These are phyloP conservation scores for Paraphoma chrysanthemicola DNA, from an alignment of 2,329 filamentous ascomycete species.

Conservation along the genomic window DNA sequence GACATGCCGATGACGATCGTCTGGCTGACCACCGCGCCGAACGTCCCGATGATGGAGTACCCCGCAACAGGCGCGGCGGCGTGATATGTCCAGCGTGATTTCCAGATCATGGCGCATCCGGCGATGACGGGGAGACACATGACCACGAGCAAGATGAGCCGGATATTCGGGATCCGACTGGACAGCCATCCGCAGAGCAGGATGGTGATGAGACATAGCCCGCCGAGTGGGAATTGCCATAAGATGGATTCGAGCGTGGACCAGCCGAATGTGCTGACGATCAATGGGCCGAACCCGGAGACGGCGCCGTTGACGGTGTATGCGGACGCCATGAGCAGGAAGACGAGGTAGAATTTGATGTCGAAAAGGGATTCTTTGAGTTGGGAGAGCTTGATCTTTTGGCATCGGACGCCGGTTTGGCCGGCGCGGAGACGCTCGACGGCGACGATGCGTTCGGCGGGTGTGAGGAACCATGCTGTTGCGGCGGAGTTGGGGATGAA, in stretches of 20 bases:
- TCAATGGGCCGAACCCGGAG: conserved; percentile 47
- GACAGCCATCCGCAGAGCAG: conserved; percentile 71
- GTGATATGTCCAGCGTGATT: conserved; percentile 66
- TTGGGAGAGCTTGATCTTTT: conserved; percentile 61
- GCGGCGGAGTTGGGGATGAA: conserved; percentile 70
- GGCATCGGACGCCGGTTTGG: conserved; percentile 60
- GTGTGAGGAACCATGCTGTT: conserved; percentile 71
- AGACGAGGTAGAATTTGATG: conserved; percentile 51
- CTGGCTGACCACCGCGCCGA: conserved; percentile 73
- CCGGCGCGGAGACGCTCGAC: conserved; percentile 55
- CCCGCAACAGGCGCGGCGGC: conserved; percentile 72
- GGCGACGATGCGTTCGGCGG: conserved; percentile 66
- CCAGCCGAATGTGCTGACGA: conserved; percentile 53
- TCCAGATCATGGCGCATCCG: conserved; percentile 79
- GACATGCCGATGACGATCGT: conserved; percentile 65
- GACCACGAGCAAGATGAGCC: conserved; percentile 68
- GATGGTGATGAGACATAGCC: conserved; percentile 71
- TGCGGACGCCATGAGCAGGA: conserved; percentile 53
- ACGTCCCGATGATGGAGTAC: conserved; percentile 76
- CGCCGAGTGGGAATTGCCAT: conserved; percentile 77
- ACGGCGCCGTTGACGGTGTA: conserved; percentile 64
- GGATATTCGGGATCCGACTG: conserved; percentile 66
- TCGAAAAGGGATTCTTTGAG: conserved; percentile 56
- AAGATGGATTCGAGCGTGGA: conserved; percentile 45
- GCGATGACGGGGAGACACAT: conserved; percentile 78